phyloP scores from a whole-genome alignment of 495 filamentous ascomycete genomes.

The Neurospora hispaniola region DNA sequence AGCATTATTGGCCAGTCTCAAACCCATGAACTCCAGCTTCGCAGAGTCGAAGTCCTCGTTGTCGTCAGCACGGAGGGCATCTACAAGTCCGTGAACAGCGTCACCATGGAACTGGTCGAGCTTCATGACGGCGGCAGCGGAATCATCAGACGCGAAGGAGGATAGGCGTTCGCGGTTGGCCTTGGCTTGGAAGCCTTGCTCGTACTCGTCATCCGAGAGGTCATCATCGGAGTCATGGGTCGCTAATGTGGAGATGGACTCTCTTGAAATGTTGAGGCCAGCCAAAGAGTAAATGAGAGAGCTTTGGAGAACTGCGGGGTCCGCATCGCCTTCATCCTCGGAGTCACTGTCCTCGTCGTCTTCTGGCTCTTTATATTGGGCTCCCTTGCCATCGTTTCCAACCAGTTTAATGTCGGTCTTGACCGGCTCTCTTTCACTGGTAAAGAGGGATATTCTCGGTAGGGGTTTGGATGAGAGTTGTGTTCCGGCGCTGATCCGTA shows the following conservation, averaged over 20 bases:
- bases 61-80: constrained; percentile 49
- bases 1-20: constrained; percentile 81
- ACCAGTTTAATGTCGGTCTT: constrained; percentile 45
- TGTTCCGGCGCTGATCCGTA: constrained; percentile 52
- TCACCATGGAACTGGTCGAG: constrained; percentile 75
- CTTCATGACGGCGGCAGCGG: constrained; percentile 17
- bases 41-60: constrained; percentile 74
- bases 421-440: constrained; percentile 26
- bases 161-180: constrained; percentile 33
- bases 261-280: constrained; percentile 56
- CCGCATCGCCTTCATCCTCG: constrained; percentile 37
- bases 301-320: constrained; percentile 28
- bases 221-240: constrained; percentile 25
- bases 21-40: constrained; percentile 78
- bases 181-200: constrained; percentile 8
- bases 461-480: constrained; percentile 17
- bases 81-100: constrained; percentile 71
- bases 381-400: constrained; percentile 45
- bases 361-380: constrained; percentile 31
- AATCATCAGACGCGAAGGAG: constrained; percentile 43
- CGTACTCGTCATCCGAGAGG: constrained; percentile 27
- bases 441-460: constrained; percentile 28
- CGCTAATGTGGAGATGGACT: constrained; percentile 60
- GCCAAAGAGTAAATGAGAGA: constrained; percentile 58
- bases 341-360: constrained; percentile 39